Percentiles rank a stretch among this genome's conserved stretches.
Conservation (phyloP, 202 grass and related monocot species). For the Schoenoplectus tabernaemontani region DNA sequence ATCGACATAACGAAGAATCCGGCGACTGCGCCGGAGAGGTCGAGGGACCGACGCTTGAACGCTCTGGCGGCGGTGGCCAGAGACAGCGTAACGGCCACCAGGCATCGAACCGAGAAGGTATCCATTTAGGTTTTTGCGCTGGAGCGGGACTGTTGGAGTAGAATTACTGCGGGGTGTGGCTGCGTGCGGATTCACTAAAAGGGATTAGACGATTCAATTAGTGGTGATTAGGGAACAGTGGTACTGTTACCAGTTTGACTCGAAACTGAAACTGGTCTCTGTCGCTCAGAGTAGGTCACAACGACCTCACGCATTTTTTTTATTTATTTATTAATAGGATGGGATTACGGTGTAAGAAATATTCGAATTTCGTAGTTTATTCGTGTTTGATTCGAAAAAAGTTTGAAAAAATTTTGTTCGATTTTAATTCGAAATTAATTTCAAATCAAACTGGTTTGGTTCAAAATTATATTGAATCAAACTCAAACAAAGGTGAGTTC, state of each 20-base stretch:
- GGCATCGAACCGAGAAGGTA: conserved; percentile 35
- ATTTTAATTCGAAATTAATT: too few species aligned
- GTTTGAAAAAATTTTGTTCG: too few species aligned
- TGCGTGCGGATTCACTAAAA: neutral
- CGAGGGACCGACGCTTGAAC: conserved; percentile 52
- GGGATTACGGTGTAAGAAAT: too few species aligned
- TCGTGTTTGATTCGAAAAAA: too few species aligned
- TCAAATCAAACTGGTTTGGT: too few species aligned
- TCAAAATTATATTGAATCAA: too few species aligned
- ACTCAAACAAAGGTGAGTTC: too few species aligned
- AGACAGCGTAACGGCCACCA: conserved; percentile 31
- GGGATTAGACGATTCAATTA: neutral
- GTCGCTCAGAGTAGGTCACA: too few species aligned
- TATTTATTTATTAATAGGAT: too few species aligned
- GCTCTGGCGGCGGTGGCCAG: conserved; percentile 43
- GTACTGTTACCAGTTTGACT: neutral
- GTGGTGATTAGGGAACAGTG: neutral
- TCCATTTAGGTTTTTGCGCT: conserved; percentile 14
- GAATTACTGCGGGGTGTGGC: neutral
- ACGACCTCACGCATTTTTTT: too few species aligned
- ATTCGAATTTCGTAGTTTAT: too few species aligned
- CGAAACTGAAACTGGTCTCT: neutral
- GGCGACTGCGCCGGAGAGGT: conserved; percentile 44
- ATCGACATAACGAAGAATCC: conserved; percentile 72
- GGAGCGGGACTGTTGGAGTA: neutral